Conservation (phyloP, 2,329 filamentous ascomycete species). For the Pestalotiopsis sp. region DNA sequence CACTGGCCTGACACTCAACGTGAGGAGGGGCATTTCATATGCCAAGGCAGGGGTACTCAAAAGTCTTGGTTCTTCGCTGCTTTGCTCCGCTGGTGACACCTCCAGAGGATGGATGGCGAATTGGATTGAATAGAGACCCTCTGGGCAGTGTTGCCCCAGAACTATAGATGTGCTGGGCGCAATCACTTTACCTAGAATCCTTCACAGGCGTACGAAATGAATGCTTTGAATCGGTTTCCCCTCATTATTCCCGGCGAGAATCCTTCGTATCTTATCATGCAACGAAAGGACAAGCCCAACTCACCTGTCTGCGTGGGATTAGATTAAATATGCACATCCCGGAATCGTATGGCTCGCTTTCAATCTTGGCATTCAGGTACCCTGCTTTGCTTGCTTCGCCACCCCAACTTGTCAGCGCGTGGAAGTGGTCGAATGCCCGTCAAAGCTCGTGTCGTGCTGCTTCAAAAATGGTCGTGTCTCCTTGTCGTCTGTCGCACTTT, state of each 20-base stretch:
- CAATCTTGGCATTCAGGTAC: constrained; percentile 2
- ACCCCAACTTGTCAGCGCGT: neutral
- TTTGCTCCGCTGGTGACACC: neutral
- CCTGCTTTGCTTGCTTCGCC: neutral
- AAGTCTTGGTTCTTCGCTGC: no score
- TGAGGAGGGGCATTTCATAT: neutral
- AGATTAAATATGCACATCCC: neutral
- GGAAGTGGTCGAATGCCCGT: neutral
- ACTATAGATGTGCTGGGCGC: neutral
- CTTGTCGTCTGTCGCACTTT: neutral
- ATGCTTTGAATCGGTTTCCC: neutral
- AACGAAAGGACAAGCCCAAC: neutral
- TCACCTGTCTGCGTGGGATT: neutral
- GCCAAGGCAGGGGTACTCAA: no score
- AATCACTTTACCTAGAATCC: neutral
- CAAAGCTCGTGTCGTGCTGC: neutral
- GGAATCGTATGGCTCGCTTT: constrained; percentile 1
- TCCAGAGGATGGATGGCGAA: neutral
- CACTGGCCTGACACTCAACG: neutral
- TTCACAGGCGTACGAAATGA: neutral
- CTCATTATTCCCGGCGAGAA: neutral
- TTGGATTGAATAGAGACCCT: neutral
- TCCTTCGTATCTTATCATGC: neutral
- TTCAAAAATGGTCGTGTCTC: neutral
- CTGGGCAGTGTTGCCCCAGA: neutral